Evolutionary conservation across 345 rosid species (phyloP), one percentile per base, ranked within the genome.

Genomic region (Hirschfeldia incana): DNA sequence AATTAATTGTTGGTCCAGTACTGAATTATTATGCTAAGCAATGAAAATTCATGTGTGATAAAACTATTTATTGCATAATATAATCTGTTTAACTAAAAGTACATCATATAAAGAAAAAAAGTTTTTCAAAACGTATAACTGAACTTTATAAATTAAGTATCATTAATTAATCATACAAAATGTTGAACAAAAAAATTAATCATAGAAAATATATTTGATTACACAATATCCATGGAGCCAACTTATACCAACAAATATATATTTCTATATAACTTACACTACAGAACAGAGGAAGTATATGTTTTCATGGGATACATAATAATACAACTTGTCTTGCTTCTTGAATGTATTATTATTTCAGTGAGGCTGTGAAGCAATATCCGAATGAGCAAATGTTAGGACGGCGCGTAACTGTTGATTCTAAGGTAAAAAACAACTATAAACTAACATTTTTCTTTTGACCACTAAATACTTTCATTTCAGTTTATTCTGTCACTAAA

Each of bases 361-460:
- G 99, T 16, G 92, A 83, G 55, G 72, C 97, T 4, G 86, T 77
- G 7, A 69, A 83, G 37, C 83, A 79, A 76, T 82, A 39, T 49
- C 93, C 99, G 3, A 75, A 79, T 8, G 82, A 74, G 74, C 84
- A 80, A 80, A 85, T 93, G 97, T 85, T 93, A 34, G 99, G 99
- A 17, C 86, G 88, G 42, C 94, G 97, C 12, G 67, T 83, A 70
- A 73, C 74, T 15, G 72, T 67, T 70, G 97, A 93, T 77, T 90
- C 93, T 27, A 89, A 93, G 92, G 99, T 91, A 72, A 13, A n/a
- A 8, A 9, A 36, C 26, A 26, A 8, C 59, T 28, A 17, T 8
- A 49, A 21, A 21, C 21, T 8, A 10, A 7, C 39, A 2, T 16
- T 46, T 69, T 4, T 32, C 0, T 30, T 26, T 61, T 34, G 76